phyloP scores from a whole-genome alignment of 371 early-diverging fungal genomes.

The Smittium culicis region DNA sequence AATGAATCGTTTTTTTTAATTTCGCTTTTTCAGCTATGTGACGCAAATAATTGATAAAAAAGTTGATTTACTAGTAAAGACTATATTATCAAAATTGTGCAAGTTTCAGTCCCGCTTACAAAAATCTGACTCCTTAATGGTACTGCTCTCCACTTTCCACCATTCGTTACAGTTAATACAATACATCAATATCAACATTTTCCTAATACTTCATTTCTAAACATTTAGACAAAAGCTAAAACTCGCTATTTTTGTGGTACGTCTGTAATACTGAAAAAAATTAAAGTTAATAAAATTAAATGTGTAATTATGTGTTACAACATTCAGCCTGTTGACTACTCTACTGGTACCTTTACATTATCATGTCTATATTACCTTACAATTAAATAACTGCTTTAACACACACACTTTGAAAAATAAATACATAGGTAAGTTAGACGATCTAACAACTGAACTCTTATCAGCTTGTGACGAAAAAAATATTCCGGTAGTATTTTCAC shows the following conservation, averaged over 20 bases:
- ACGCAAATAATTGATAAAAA: not conserved
- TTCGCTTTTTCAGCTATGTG: slow-evolving; percentile 3
- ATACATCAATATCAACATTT: not conserved
- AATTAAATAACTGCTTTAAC: not conserved
- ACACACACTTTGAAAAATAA: not conserved
- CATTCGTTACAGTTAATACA: not conserved
- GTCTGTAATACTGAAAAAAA: not conserved
- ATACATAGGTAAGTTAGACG: not conserved
- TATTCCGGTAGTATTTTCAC: not conserved
- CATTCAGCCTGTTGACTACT: slow-evolving; percentile 1
- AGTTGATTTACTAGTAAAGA: not conserved
- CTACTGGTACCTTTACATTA: not conserved
- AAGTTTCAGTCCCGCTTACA: not conserved
- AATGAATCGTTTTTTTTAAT: not conserved
- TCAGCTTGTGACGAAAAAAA: not conserved
- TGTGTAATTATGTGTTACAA: not conserved
- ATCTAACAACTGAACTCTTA: not conserved
- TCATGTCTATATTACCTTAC: not conserved
- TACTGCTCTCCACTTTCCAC: not conserved
- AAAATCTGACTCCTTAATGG: not conserved
- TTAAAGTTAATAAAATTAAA: not conserved
- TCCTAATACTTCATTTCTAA: not conserved
- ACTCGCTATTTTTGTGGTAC: not conserved
- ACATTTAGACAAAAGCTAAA: not conserved
- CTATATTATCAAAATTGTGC: not conserved